A percentile compares a stretch with the other conserved stretches of the same genome.
phyloP scores from a whole-genome alignment of 2,329 filamentous ascomycete genomes.

The Paracoccidioides brasiliensis region DNA sequence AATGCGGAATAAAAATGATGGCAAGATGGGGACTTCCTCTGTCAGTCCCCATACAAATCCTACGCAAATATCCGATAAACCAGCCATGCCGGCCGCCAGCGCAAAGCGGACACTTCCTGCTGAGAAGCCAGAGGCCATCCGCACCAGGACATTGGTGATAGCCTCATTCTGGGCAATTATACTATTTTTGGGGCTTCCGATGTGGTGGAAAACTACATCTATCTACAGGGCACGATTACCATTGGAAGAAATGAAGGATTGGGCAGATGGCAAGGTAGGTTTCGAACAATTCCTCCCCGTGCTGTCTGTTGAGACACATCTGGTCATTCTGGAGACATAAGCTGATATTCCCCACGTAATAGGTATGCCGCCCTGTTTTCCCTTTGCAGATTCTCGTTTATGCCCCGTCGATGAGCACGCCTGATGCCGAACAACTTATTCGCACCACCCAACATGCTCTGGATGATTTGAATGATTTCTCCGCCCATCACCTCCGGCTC shows the following conservation, averaged over 20 bases:
- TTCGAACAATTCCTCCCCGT: background rate
- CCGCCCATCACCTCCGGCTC: slow-evolving; percentile 67
- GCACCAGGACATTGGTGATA: slow-evolving; percentile 61
- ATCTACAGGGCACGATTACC: slow-evolving; percentile 81
- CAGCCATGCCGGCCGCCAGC: background rate
- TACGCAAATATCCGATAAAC: background rate
- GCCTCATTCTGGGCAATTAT: slow-evolving; percentile 86
- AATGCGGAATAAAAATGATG: slow-evolving; percentile 8
- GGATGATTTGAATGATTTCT: slow-evolving; percentile 76
- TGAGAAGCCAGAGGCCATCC: slow-evolving; percentile 57
- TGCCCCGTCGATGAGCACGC: slow-evolving; percentile 49
- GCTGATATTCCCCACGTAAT: slow-evolving; percentile 8
- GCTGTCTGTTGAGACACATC: background rate
- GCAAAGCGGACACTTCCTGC: slow-evolving; percentile 47
- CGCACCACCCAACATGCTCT: slow-evolving; percentile 74
- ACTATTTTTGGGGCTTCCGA: slow-evolving; percentile 67
- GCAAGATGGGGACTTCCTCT: slow-evolving; percentile 2
- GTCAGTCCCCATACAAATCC: background rate
- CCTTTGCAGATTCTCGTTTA: slow-evolving; percentile 71
- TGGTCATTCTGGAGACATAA: slow-evolving; percentile 1
- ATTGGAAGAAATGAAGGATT: slow-evolving; percentile 72
- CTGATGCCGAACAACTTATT: slow-evolving; percentile 60
- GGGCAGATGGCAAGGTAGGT: slow-evolving; percentile 76
- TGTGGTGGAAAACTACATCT: slow-evolving; percentile 92
- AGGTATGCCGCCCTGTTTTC: slow-evolving; percentile 82